Conservation (phyloP, 106 monocot genomes). For the Acorus calamus region DNA sequence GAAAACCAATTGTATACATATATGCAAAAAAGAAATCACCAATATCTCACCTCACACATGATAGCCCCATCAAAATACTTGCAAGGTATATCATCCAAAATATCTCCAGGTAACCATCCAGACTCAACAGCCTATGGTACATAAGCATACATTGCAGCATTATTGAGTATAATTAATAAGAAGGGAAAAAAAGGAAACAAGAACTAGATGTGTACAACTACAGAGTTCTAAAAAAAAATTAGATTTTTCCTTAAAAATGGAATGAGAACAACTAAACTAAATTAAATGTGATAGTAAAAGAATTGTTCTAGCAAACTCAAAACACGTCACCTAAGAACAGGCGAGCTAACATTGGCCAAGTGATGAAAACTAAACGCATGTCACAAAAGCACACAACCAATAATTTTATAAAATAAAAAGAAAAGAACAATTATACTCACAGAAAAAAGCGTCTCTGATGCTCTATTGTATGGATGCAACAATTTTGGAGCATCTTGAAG, state of each 20-base stretch:
- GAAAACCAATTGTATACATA: neutral
- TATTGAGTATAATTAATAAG: neutral
- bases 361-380: too few relatives aligned
- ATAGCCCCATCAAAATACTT: slow-evolving; percentile 66
- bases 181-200: neutral
- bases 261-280: too few relatives aligned
- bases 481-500: slow-evolving; percentile 35
- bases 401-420: neutral
- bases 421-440: slow-evolving; percentile 28
- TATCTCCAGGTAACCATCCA: slow-evolving; percentile 78
- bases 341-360: too few relatives aligned
- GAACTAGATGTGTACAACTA: neutral
- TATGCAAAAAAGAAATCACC: neutral
- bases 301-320: too few relatives aligned
- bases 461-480: slow-evolving; percentile 64
- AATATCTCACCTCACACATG: slow-evolving; percentile 73
- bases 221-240: neutral
- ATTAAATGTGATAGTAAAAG: too few relatives aligned
- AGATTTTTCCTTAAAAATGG: too few relatives aligned
- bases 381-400: neutral
- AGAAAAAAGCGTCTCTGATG: slow-evolving; percentile 48
- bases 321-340: too few relatives aligned
- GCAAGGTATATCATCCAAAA: slow-evolving; percentile 91
- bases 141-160: neutral
- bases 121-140: slow-evolving; percentile 67